Conservation (phyloP, 495 filamentous ascomycete species). For the Penicillium mononematosum region DNA sequence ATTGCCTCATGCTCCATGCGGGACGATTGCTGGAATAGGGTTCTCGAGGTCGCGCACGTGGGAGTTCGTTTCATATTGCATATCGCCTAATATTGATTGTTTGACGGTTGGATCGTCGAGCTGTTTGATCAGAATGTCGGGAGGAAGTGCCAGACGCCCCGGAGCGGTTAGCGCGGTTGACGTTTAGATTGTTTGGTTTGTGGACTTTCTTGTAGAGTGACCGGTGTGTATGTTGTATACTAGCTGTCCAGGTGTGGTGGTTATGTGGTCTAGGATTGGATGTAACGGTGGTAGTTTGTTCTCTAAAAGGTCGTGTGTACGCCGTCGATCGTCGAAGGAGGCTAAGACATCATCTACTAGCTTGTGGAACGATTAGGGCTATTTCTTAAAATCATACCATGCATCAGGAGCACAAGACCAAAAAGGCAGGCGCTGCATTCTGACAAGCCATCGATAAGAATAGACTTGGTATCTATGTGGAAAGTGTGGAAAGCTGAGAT, state of each 20-base stretch:
- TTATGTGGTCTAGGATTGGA: background rate
- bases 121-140: background rate
- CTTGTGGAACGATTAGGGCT: slow-evolving; percentile 3
- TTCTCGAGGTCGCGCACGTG: background rate
- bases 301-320: background rate
- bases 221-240: background rate
- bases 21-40: background rate
- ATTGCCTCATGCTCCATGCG: background rate
- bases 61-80: background rate
- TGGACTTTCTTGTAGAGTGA: background rate
- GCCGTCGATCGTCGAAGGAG: background rate
- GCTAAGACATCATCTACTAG: background rate
- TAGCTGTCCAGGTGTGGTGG: background rate
- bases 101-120: background rate
- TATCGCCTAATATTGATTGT: background rate
- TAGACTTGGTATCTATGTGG: slow-evolving; percentile 9
- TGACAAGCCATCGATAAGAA: slow-evolving; percentile 5
- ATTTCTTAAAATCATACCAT: background rate
- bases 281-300: slow-evolving; percentile 8
- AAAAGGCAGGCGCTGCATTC: background rate
- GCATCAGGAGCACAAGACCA: background rate
- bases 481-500: slow-evolving; percentile 11
- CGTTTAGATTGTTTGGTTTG: background rate
- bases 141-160: background rate
- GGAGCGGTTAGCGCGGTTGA: background rate